Evolutionary conservation across 176 grass and related monocot genomes (phyloP).

Genomic region (Urochloa ruziziensis): DNA sequence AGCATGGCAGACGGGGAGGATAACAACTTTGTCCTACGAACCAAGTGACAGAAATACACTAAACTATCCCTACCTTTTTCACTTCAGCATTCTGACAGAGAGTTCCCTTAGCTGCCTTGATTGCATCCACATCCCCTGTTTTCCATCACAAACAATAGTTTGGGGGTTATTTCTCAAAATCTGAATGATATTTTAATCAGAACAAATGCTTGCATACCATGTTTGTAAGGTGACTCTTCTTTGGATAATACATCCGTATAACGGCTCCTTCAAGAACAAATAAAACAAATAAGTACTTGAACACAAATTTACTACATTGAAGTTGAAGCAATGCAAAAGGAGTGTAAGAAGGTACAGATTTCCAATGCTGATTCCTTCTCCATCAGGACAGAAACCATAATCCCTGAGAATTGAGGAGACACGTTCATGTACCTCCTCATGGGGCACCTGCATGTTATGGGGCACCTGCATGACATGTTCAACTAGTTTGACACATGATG

Average conservation of each 20-base stretch:
- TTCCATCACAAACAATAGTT: not conserved
- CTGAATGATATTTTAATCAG: not conserved
- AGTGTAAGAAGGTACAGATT: too few relatives aligned
- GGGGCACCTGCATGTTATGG: not conserved
- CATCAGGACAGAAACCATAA: not conserved
- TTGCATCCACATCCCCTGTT: not conserved
- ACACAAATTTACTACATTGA: too few relatives aligned
- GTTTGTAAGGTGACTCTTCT: not conserved
- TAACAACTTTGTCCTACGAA: not conserved
- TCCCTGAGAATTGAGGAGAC: conserved; percentile 11
- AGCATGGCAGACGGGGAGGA: too few relatives aligned
- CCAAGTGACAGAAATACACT: not conserved
- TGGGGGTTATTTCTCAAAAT: not conserved
- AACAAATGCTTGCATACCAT: not conserved
- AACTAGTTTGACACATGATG: not conserved
- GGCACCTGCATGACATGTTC: not conserved
- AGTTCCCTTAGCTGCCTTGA: not conserved
- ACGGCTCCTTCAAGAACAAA: not conserved
- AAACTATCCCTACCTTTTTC: not conserved
- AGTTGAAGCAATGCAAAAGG: too few relatives aligned
- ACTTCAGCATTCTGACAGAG: not conserved
- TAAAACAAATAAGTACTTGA: not conserved
- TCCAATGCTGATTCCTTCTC: not conserved
- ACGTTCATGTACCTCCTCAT: not conserved
- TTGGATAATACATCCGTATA: not conserved